Base-by-base conservation (phyloP, 805 yeast species). In the Myxozyma mucilagina region DNA sequence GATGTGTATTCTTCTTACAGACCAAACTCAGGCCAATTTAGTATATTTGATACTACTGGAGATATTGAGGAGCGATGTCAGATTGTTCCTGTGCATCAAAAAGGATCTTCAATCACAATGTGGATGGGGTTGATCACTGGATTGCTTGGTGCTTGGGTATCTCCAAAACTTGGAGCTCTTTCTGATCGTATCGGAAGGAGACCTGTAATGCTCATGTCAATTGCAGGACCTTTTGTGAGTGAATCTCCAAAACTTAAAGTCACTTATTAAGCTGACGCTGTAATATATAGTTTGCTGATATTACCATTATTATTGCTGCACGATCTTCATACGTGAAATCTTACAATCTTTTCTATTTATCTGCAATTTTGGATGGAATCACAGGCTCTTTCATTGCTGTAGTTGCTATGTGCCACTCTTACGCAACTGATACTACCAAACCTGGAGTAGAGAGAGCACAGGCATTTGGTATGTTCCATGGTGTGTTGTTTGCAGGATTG, bases 111-210 rank as follows among this genome's bases (percentile, higher is more conserved):
- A 2, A 38, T 61, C 35, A 61, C 52, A 18, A 43, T 61, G 56
- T 61, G 65, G 65, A 56, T 61, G n/a, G 59, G 60, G n/a, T 35
- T 57, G n/a, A 34, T 57, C 10, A 53, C 61, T 1, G 65, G 65
- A 24, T 38, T 57, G 6, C 29, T 61, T 6, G 61, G 65, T n/a
- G 54, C 65, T 13, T 16, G 55, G n/a, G 43, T 53, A 8, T 44
- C 59, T 9, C 51, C 65, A 3, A 51, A 41, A 24, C 35, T 61
- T 24, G 65, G 61, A 8, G 41, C 53, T 11, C 7, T 49, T 9
- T 61, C 65, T 14, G 65, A 61, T 34, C 31, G 61, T 24, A 7
- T 47, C 35, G 65, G 65, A 29, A 49, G 65, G 8, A 39, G 60
- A 9, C 60, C 48, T 8, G 35, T 53, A 16, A 42, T 61, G 18